Base-by-base conservation (phyloP, 768 basidiomycete species). In the Aureoboletus auriporus region DNA sequence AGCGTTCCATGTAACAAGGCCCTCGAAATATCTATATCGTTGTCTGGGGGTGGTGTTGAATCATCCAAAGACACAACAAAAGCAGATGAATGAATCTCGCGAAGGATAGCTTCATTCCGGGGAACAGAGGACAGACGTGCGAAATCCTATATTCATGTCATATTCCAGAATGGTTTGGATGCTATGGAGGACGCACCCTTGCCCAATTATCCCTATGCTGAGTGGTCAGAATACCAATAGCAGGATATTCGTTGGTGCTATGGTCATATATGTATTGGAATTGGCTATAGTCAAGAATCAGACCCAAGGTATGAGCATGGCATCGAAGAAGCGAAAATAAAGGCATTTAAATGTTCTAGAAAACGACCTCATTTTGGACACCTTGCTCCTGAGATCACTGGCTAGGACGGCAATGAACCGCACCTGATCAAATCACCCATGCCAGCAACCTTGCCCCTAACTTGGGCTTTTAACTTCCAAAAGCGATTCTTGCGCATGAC, bases 131-230 rank as follows among this genome's bases (percentile, higher is more conserved):
- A 70, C 33, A 97, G 70, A 46, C 76, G 70, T 30, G 70, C 71
- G 64, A 82, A 89, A 62, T 84, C 88, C 84, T 87, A 50, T 13
- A 47, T 34, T 20, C 33, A 26, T 8, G 9, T 55, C 43, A n/a
- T 37, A 6, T 46, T 44, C 17, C 39, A 44, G 23, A 35, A 13
- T n/a, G n/a, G n/a, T n/a, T n/a, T n/a, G n/a, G n/a, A 29, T 23
- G 6, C 30, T 28, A 12, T 31, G 39, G 16, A 49, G 14, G 16
- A 26, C 66, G 29, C 42, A 89, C 90, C 75, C 89, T 86, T 6
- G 92, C 86, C 94, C 94, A 97, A 26, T 80, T 61, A 70, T 95
- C 92, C 46, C 93, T 79, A 60, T 91, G 83, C 26, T 84, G 82
- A 5, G 86, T 79, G 2, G 87, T 81, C 59, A 97, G 69, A 9